Base-by-base conservation (phyloP, 345 rosid species). In the Moricandia arvensis region DNA sequence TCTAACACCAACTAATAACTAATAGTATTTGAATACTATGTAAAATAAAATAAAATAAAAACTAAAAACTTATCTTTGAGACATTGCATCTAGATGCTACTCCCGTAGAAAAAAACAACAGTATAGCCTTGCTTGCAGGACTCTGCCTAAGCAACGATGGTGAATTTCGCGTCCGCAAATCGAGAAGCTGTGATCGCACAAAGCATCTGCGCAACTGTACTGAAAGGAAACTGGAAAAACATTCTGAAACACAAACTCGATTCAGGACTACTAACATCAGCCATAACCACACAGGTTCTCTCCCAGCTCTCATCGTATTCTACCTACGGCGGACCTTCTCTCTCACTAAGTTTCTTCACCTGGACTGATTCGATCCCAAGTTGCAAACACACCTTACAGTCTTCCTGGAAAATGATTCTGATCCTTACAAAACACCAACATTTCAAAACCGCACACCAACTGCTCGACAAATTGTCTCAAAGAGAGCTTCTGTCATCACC, bases 381-480 rank as follows among this genome's bases (percentile, higher is more conserved):
- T 30, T 85, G 66, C 66, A 87, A 82, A 24, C 96, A 90, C 69
- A 75, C 84, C 11, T 75, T 94, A 35, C 93, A 87, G 69, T 83
- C 91, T 35, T 87, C 91, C 1, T 94, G 97, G 97, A 80, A 88
- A 26, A 94, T 91, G 98, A 68, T 94, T 58, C 76, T 86, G 61
- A 74, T 91, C 74, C 79, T 94, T 2, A 83, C 93, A 0, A 86
- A 87, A 72, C 81, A 81, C 81, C 79, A 85, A 12, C 87, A 87
- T 87, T 91, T 85, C 85, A 89, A 80, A 78, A 79, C 80, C 15
- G 98, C 93, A 21, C 97, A 94, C 78, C 76, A 74, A 41, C 80
- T 94, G 91, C 96, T 91, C 74, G 88, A 90, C 34, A 94, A 87
- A 84, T 86, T 91, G 69, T 82, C 95, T 21, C 81, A 66, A 2